These are phyloP conservation scores for Maudiozyma serrabonitensis DNA, from an alignment of 805 yeast species.

Conservation along the genomic window DNA sequence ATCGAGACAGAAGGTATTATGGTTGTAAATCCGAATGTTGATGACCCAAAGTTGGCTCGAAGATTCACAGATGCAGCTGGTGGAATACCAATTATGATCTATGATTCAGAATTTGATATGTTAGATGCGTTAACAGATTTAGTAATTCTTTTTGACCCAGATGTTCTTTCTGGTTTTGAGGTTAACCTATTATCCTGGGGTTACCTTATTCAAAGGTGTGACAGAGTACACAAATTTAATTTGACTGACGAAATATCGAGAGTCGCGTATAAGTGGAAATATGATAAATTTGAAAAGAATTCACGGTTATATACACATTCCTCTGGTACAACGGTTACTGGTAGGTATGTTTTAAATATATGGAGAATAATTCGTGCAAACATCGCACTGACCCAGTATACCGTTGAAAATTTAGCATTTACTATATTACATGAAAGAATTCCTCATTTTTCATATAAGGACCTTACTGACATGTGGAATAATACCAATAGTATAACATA, in stretches of 20 bases:
- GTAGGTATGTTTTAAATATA: slow-evolving; percentile 74
- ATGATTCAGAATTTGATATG: slow-evolving; percentile 49
- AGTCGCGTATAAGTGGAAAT: slow-evolving; percentile 38
- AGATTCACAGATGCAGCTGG: slow-evolving; percentile 12
- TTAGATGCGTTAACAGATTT: slow-evolving; percentile 44
- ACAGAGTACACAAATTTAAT: slow-evolving; percentile 38
- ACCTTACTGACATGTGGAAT: slow-evolving; percentile 41
- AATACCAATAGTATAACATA: slow-evolving; percentile 17
- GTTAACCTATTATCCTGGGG: slow-evolving; percentile 84
- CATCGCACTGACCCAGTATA: slow-evolving; percentile 52
- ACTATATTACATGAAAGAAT: slow-evolving; percentile 57
- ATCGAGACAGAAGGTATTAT: slow-evolving; percentile 33
- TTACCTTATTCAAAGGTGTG: slow-evolving; percentile 60
- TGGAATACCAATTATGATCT: slow-evolving; percentile 31
- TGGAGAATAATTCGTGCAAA: slow-evolving; percentile 73
- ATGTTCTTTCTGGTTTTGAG: slow-evolving; percentile 79
- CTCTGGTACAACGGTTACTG: slow-evolving; percentile 56
- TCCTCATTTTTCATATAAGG: slow-evolving; percentile 47
- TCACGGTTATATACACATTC: slow-evolving; percentile 76
- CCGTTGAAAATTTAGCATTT: slow-evolving; percentile 66
- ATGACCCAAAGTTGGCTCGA: slow-evolving; percentile 1
- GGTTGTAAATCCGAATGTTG: slow-evolving; percentile 10
- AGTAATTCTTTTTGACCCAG: slow-evolving; percentile 69
- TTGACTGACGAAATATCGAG: slow-evolving; percentile 54
- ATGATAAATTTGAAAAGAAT: slow-evolving; percentile 45